Evolutionary conservation across 2,329 filamentous ascomycete genomes (phyloP), one percentile per base, ranked within the genome.

Genomic region (Fusarium chuoi): DNA sequence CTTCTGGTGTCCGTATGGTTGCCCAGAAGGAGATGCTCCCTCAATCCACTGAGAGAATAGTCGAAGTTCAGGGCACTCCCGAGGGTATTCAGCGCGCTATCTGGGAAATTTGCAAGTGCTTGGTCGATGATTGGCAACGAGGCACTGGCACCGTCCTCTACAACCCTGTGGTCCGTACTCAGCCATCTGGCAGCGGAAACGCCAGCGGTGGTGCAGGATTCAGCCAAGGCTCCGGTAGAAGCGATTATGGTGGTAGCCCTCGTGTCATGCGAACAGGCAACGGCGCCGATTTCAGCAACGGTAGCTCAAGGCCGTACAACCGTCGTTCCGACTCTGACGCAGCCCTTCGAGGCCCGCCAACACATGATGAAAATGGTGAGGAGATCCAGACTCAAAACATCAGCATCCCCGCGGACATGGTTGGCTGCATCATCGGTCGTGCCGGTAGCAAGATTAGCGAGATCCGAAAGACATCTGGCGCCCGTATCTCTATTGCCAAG

Each of bases 1-100:
- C 91, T 36, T 98, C 96, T 10, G 95, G 95, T 75, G 96, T 98
- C 67, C 95, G 96, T 81, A 99, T 99, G 96, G 95, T 99, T 55
- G 96, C 96, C 45, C 96, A 99, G 84, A 99, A 99, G 86, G 96
- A 99, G 81, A 99, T 99, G 96, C 91, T 99, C 13, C 96, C 96
- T 41, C 96, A 99, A 84, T 99, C 96, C 11, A 99, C 96, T 39
- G 96, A 99, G 87, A 93, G 96, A 75, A 95, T 99, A 78, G 96
- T 99, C 75, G 96, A 99, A 82, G 93, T 99, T 51, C 95, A 98
- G 82, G 96, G 96, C 77, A 96, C 93, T 24, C 95, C 96, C 22
- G 95, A 97, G 62, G 95, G 96, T 69, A 97, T 99, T 78, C 95
- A 98, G 85, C 95, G 95, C 82, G 96, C 96, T 72, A 89, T 98